Evolutionary conservation across 257 asterid genomes (phyloP).

Genomic region (Solanum pennellii): DNA sequence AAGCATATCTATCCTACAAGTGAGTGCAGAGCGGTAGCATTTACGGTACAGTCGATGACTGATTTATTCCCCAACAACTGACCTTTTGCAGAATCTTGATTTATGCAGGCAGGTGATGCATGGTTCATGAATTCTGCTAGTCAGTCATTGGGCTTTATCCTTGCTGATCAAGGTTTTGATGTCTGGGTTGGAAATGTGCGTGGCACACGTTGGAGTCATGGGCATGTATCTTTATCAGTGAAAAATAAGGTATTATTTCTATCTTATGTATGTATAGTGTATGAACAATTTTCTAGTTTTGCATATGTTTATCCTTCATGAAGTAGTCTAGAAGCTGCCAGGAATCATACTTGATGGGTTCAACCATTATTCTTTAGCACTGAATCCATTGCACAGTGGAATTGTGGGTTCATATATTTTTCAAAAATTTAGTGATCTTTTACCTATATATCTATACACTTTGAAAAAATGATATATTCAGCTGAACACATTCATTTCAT

Average conservation of each 20-base stretch:
- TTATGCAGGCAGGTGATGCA: conserved; percentile 88
- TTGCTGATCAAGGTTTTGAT: conserved; percentile 85
- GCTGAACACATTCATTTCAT: neutral
- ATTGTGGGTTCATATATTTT: neutral
- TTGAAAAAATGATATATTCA: neutral
- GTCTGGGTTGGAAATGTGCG: conserved; percentile 99
- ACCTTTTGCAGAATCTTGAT: neutral
- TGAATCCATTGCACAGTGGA: neutral
- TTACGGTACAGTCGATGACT: neutral
- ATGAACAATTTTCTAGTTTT: neutral
- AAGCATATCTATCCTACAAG: neutral
- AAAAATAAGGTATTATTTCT: conserved; percentile 43
- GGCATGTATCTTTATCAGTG: conserved; percentile 59
- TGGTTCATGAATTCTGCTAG: conserved; percentile 80
- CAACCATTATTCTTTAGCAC: neutral
- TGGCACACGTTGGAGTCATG: conserved; percentile 99
- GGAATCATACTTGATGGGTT: neutral
- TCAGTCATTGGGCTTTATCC: conserved; percentile 89
- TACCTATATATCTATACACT: neutral
- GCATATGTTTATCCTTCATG: conserved; percentile 1
- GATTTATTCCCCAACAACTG: neutral
- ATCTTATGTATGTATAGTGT: neutral
- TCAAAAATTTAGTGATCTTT: neutral
- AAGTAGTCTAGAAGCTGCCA: neutral
- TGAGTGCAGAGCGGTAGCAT: neutral